phyloP scores from a whole-genome alignment of 148 eudicot genomes.

The Vaccinium darrowii region DNA sequence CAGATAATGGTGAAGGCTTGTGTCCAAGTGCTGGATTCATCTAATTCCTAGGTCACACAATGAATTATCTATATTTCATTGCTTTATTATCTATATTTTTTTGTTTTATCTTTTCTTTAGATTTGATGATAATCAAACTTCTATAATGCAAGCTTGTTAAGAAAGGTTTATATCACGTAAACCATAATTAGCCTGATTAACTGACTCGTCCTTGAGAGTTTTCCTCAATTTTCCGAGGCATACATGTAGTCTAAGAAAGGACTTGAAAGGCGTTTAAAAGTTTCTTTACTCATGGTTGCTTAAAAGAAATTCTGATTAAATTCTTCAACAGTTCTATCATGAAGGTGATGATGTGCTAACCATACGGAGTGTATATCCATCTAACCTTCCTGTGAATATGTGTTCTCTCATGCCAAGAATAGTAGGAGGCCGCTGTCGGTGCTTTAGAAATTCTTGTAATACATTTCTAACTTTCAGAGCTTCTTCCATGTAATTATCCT shows the following conservation, averaged over 20 bases:
- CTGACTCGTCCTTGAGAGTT: not conserved
- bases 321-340: not conserved
- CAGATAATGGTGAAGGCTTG: not conserved
- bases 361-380: not conserved
- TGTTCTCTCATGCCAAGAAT: slow-evolving; percentile 96
- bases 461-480: slow-evolving; percentile 91
- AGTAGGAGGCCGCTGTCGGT: slow-evolving; percentile 56
- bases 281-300: not conserved
- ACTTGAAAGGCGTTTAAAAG: not conserved
- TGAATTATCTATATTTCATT: not conserved
- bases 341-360: not conserved
- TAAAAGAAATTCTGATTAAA: slow-evolving; percentile 1
- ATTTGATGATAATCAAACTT: not conserved
- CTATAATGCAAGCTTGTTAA: not conserved
- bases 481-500: slow-evolving; percentile 98
- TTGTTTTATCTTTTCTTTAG: not conserved
- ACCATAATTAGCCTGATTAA: not conserved
- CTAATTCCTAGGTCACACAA: not conserved
- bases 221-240: not conserved
- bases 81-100: not conserved
- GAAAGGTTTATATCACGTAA: not conserved
- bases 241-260: not conserved
- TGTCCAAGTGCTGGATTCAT: not conserved
- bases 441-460: slow-evolving; percentile 74
- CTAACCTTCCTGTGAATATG: slow-evolving; percentile 96